These are phyloP conservation scores for Solanum virginianum DNA, from an alignment of 257 asterid genomes.

Conservation along the genomic window DNA sequence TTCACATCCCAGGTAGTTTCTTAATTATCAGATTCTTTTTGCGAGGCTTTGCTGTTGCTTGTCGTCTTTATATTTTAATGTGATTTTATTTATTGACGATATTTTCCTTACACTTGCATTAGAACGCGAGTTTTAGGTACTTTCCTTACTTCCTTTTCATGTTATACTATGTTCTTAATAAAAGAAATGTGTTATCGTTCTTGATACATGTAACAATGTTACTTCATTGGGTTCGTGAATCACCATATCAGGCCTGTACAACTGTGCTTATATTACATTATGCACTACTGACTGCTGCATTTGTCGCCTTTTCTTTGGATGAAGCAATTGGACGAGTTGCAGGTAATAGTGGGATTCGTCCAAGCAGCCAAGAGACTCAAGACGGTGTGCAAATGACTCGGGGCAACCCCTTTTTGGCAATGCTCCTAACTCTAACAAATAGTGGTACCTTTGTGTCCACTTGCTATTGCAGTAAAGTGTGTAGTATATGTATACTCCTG, in stretches of 20 bases:
- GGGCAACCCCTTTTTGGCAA: background rate
- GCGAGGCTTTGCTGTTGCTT: background rate
- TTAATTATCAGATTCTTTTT: background rate
- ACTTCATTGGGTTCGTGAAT: background rate
- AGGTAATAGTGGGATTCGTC: slow-evolving; percentile 69
- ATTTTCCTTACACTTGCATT: background rate
- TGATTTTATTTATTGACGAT: background rate
- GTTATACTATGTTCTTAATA: background rate
- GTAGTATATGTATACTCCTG: background rate
- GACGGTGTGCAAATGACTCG: slow-evolving; percentile 47
- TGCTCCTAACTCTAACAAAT: slow-evolving; percentile 36
- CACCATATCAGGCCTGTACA: background rate
- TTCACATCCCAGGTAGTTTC: slow-evolving; percentile 67
- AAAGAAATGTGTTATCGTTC: background rate
- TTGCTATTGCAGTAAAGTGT: background rate
- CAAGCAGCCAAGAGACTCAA: slow-evolving; percentile 85
- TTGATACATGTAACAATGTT: background rate
- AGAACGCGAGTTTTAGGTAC: background rate
- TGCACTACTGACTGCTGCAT: background rate
- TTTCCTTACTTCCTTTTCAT: background rate
- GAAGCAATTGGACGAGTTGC: slow-evolving; percentile 92
- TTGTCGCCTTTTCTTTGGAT: background rate
- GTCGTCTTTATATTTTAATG: background rate
- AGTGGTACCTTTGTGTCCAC: background rate
- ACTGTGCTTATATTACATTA: background rate